Base-by-base conservation (phyloP, 208 protist species). In the Trypanosoma brucei region DNA sequence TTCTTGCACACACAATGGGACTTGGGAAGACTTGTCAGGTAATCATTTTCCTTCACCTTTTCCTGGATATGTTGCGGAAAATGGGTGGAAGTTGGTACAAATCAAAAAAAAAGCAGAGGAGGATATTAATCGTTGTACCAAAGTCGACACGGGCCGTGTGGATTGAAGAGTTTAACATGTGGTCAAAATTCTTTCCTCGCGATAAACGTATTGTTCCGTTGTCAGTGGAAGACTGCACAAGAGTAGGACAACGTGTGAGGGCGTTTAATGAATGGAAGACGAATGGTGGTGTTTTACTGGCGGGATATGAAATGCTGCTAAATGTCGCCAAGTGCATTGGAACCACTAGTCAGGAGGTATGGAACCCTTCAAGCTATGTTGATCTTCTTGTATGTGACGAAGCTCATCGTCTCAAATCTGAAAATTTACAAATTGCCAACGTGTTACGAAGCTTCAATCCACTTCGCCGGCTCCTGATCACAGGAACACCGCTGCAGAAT, bases 361-460 rank as follows among this genome's bases (percentile, higher is more conserved):
- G 22, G 3, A 5, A 30, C 39, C 38, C 7, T 33, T 36, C 54
- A 39, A n/a, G 11, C 2, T 90, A 78, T 51, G 88, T 81, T 39
- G 91, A 95, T 64, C 75, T 97, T 35, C 68, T 97, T 34, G 76
- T 98, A 51, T 96, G 91, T 62, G 94, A 98, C 62, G 94, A 98
- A 63, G 94, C 86, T 4, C 94, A 98, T 66, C 68, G 89, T 9
- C 73, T 98, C 2, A 97, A 97, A 76, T 95, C 89, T 2, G 70
- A 73, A 1, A 74, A 91, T 14, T 71, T 95, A 58, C 78, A 93
- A 56, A 70, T 88, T 35, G 79, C 87, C 2, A 52, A 63, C n/a
- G 84, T 84, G 7, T 53, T 97, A 7, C 75, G 80, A 44, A 48
- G 65, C 3, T 61, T 96, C 33, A 70, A 90, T 54, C 92, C 94